A percentile compares a stretch with the other conserved stretches of the same genome.
Conservation (phyloP, 1,284 basidiomycete species). For the Boletus sp. region DNA sequence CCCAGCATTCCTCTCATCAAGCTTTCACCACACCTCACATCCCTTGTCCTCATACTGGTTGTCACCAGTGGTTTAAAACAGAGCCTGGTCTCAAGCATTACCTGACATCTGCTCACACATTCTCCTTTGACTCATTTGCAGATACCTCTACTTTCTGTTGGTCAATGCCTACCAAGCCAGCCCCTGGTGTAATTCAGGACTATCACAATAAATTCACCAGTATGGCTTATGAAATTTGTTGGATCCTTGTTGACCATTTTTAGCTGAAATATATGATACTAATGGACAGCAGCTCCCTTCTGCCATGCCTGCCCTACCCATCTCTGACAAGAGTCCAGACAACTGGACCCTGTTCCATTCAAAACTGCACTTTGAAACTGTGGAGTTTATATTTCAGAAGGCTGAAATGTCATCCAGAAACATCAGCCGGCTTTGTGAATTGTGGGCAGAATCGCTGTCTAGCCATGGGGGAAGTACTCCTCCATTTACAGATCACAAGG, state of each 20-base stretch:
- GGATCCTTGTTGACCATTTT: neutral
- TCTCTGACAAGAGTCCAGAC: neutral
- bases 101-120: too few species aligned
- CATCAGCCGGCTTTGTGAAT: neutral
- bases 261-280: neutral
- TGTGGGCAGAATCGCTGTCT: neutral
- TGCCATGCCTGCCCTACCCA: fast-evolving
- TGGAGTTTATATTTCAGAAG: neutral
- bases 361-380: neutral
- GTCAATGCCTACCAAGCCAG: neutral
- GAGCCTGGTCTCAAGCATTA: too few species aligned
- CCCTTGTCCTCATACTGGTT: neutral
- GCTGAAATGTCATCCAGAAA: neutral
- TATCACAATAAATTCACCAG: neutral
- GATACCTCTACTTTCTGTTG: too few species aligned
- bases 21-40: neutral
- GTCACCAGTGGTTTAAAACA: too few species aligned
- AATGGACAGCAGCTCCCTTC: neutral
- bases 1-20: neutral
- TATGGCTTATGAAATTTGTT: neutral
- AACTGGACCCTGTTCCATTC: neutral
- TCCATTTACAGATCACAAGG: neutral
- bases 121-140: too few species aligned
- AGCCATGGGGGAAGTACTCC: neutral
- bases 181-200: neutral